Conservation (phyloP, 306 rosid genomes). For the Potentilla sterilis region DNA sequence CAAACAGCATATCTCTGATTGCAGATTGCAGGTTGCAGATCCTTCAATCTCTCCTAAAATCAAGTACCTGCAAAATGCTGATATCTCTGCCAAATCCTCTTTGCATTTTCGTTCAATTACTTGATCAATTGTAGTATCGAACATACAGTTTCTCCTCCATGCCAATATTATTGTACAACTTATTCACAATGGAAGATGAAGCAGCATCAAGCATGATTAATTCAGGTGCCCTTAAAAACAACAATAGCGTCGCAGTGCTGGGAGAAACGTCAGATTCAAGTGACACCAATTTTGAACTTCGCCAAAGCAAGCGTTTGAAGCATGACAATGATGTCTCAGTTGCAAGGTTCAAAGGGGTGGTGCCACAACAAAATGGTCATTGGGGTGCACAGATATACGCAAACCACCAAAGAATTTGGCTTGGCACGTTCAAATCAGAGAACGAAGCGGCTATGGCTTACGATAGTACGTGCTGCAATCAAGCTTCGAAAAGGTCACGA, state of each 20-base stretch:
- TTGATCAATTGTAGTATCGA: not conserved
- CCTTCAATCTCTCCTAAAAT: constrained; percentile 29
- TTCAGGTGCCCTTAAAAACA: constrained; percentile 12
- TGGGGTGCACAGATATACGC: constrained; percentile 95
- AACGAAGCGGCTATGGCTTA: constrained; percentile 85
- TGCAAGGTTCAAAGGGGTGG: constrained; percentile 71
- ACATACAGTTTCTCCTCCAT: not conserved
- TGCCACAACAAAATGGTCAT: constrained; percentile 78
- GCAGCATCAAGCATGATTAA: constrained; percentile 27
- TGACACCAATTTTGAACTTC: constrained; percentile 14
- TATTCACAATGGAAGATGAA: constrained; percentile 19
- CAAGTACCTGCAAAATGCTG: not conserved
- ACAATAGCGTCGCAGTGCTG: not conserved
- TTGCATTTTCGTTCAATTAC: not conserved
- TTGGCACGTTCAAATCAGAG: constrained; percentile 77
- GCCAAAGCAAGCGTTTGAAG: constrained; percentile 25
- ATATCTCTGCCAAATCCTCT: not conserved
- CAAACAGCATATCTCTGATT: constrained; percentile 26
- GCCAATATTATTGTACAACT: constrained; percentile 15
- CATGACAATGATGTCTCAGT: constrained; percentile 2
- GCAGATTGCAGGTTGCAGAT: constrained; percentile 17
- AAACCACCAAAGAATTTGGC: constrained; percentile 84
- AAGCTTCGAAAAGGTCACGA: constrained; percentile 64
- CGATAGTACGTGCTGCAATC: constrained; percentile 66
- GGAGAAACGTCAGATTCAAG: constrained; percentile 32